Conservation (phyloP, 2,329 filamentous ascomycete species). For the Microcyclospora tardicrescens region DNA sequence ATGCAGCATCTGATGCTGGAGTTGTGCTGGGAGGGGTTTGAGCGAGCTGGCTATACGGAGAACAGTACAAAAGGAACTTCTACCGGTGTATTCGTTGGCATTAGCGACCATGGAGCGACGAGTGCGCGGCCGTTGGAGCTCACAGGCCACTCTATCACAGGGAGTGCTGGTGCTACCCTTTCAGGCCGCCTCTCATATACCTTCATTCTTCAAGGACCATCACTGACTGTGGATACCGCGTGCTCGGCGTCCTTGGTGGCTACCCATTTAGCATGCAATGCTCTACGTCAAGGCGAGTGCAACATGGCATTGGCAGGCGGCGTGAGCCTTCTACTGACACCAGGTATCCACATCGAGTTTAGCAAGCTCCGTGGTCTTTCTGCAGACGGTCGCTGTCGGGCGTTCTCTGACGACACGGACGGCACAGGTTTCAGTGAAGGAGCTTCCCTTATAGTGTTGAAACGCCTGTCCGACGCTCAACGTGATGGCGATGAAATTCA, state of each 20-base stretch:
- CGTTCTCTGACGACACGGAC: slow-evolving; percentile 11
- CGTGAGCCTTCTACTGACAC: slow-evolving; percentile 15
- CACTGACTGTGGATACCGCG: slow-evolving; percentile 19
- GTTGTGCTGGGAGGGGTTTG: slow-evolving; percentile 11
- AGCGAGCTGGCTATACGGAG: slow-evolving; percentile 1
- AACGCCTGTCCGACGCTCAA: slow-evolving; percentile 19
- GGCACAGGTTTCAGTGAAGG: slow-evolving; percentile 18
- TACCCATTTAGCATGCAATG: slow-evolving; percentile 13
- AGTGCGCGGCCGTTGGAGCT: not conserved
- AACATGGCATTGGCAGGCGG: slow-evolving; percentile 20
- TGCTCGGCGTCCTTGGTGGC: slow-evolving; percentile 15
- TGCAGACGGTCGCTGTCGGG: slow-evolving; percentile 7
- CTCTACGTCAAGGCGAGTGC: slow-evolving; percentile 17
- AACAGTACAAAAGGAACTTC: not conserved
- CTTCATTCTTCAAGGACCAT: slow-evolving; percentile 16
- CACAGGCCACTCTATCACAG: not conserved
- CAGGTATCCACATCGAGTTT: slow-evolving; percentile 15
- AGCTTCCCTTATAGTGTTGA: slow-evolving; percentile 16
- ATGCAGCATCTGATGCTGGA: slow-evolving; percentile 7
- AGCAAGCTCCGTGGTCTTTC: slow-evolving; percentile 16
- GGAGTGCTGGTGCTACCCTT: not conserved
- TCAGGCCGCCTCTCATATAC: slow-evolving; percentile 12
- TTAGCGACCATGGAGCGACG: too few species aligned
- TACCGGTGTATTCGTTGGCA: not conserved
- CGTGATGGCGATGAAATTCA: slow-evolving; percentile 20